These are phyloP conservation scores for Tulasnella sp. DNA, from an alignment of 768 basidiomycete genomes.

Conservation along the genomic window DNA sequence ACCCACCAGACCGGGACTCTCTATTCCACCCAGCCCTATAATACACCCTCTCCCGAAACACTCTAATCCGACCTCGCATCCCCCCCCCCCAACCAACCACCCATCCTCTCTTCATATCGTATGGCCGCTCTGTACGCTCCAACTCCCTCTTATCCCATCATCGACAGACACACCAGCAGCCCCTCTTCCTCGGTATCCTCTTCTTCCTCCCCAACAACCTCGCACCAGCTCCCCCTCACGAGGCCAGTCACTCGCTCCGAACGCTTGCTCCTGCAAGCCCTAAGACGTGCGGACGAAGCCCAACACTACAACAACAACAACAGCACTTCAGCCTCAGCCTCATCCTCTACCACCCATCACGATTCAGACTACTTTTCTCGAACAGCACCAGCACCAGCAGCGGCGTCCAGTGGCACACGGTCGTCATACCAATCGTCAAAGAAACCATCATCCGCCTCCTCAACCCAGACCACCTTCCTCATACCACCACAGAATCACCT, in stretches of 20 bases:
- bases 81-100: not conserved
- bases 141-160: slow-evolving; percentile 12
- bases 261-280: slow-evolving; percentile 8
- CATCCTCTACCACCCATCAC: not conserved
- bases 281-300: slow-evolving; percentile 6
- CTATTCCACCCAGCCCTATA: not conserved
- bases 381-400: not conserved
- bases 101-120: not conserved
- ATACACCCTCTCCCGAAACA: not conserved
- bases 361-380: slow-evolving; percentile 14
- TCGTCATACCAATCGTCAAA: slow-evolving; percentile 1
- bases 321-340: too few species aligned
- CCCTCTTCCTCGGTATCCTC: not conserved
- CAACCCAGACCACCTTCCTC: slow-evolving; percentile 11
- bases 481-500: not conserved
- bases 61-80: not conserved
- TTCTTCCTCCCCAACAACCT: slow-evolving; percentile 1
- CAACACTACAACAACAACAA: not conserved
- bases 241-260: slow-evolving; percentile 11
- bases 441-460: not conserved
- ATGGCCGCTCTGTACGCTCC: slow-evolving; percentile 13
- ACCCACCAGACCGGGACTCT: not conserved
- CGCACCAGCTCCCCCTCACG: not conserved
- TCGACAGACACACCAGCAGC: not conserved
- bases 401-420: not conserved